These are phyloP conservation scores for Lasiosphaeria ovina DNA, from an alignment of 495 filamentous ascomycete genomes.

Conservation along the genomic window DNA sequence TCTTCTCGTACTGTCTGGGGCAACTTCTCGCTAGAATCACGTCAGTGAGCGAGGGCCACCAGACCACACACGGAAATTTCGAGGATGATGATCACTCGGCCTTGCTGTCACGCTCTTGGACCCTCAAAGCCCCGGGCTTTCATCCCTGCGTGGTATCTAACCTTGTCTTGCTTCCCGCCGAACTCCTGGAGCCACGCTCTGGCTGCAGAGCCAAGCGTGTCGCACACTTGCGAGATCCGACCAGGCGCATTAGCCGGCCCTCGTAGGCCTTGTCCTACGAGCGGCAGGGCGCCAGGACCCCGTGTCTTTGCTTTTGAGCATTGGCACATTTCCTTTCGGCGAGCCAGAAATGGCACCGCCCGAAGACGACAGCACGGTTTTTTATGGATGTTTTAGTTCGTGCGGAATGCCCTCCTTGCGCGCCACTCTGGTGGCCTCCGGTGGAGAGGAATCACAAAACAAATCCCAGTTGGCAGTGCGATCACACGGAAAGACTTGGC, in stretches of 20 bases:
- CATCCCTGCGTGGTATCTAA: slow-evolving; percentile 24
- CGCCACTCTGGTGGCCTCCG: slow-evolving; percentile 21
- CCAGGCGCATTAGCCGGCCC: slow-evolving; percentile 76
- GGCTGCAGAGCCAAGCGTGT: slow-evolving; percentile 45
- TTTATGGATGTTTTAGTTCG: slow-evolving; percentile 83
- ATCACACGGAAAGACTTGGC: slow-evolving; percentile 62
- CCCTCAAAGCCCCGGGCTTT: slow-evolving; percentile 24
- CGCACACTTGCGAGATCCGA: slow-evolving; percentile 46
- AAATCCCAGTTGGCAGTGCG: slow-evolving; percentile 77
- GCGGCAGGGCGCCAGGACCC: slow-evolving; percentile 64
- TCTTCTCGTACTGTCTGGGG: slow-evolving; percentile 14
- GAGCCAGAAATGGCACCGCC: slow-evolving; percentile 39
- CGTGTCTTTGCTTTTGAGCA: slow-evolving; percentile 29
- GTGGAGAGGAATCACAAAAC: slow-evolving; percentile 82
- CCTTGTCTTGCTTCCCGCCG: slow-evolving; percentile 15
- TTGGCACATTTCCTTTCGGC: slow-evolving; percentile 33
- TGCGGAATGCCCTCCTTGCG: slow-evolving; percentile 58
- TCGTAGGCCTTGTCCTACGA: slow-evolving; percentile 46
- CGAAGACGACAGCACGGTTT: slow-evolving; percentile 65
- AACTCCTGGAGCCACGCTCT: slow-evolving; percentile 39
- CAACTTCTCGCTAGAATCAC: slow-evolving; percentile 48
- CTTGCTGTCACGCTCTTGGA: slow-evolving; percentile 35
- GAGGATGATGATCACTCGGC: slow-evolving; percentile 27
- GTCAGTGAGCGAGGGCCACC: slow-evolving; percentile 38
- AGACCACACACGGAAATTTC: slow-evolving; percentile 41